Percentiles rank a stretch among this genome's conserved stretches.
phyloP scores from a whole-genome alignment of 345 rosid species.

The Pelargonium nanum region DNA sequence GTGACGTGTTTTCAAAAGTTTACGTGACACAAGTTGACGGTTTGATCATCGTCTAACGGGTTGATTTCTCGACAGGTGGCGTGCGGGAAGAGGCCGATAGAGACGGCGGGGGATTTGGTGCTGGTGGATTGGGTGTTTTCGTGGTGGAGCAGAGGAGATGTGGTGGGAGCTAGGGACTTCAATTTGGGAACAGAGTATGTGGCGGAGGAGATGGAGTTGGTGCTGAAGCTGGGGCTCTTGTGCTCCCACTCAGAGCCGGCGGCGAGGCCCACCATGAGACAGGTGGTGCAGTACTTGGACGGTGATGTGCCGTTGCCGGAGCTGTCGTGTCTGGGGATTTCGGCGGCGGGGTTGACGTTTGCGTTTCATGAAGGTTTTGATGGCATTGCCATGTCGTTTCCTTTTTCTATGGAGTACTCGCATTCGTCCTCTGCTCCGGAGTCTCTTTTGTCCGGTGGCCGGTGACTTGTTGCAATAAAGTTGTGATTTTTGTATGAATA shows the following conservation, averaged over 20 bases:
- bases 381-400: constrained; percentile 26
- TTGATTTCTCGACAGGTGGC: no score
- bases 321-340: constrained; percentile 21
- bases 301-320: constrained; percentile 48
- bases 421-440: constrained; percentile 31
- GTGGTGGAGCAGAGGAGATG: constrained; percentile 50
- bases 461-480: constrained; percentile 20
- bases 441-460: constrained; percentile 50
- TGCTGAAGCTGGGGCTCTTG: constrained; percentile 62
- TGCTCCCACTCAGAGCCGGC: constrained; percentile 59
- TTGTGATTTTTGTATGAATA: not conserved
- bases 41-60: no score
- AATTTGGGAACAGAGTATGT: constrained; percentile 51
- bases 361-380: constrained; percentile 28
- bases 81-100: constrained; percentile 83
- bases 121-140: constrained; percentile 93
- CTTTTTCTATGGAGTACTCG: constrained; percentile 28
- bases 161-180: constrained; percentile 57
- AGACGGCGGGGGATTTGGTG: constrained; percentile 82
- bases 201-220: constrained; percentile 47
- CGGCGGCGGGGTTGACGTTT: constrained; percentile 25
- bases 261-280: constrained; percentile 66
- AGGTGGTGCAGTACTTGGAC: constrained; percentile 62
- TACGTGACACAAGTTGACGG: no score
- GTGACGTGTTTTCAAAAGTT: no score